phyloP scores from a whole-genome alignment of 345 rosid species.

The Aethionema arabicum region DNA sequence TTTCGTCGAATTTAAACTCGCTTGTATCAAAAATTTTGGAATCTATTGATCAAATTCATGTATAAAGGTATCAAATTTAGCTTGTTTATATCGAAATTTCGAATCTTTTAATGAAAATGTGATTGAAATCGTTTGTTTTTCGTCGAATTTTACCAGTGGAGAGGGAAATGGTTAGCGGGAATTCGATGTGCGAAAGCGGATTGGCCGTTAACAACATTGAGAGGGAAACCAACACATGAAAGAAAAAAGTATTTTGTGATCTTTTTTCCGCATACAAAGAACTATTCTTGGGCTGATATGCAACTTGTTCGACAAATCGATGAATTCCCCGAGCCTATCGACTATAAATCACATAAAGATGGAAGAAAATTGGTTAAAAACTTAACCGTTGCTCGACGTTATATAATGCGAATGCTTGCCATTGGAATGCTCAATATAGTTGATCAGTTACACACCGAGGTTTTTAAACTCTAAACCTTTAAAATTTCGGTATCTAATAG shows the following conservation, averaged over 20 bases:
- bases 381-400: constrained; percentile 70
- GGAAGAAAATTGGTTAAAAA: constrained; percentile 89
- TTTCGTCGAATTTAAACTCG: constrained; percentile 34
- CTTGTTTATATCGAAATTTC: not conserved
- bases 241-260: constrained; percentile 87
- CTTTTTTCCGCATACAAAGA: constrained; percentile 89
- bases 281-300: constrained; percentile 99
- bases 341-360: constrained; percentile 67
- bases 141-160: constrained; percentile 66
- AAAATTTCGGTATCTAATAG: not conserved
- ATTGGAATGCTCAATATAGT: constrained; percentile 84
- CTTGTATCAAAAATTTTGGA: too few relatives aligned
- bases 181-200: constrained; percentile 90
- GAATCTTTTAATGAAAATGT: not conserved
- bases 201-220: constrained; percentile 91
- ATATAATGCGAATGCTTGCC: constrained; percentile 81
- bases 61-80: constrained; percentile 59
- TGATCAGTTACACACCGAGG: constrained; percentile 84
- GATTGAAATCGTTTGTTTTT: constrained; percentile 13
- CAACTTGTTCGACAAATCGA: constrained; percentile 69
- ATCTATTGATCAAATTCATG: too few relatives aligned
- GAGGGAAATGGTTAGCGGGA: constrained; percentile 98
- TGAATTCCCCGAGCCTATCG: constrained; percentile 88
- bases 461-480: constrained; percentile 24
- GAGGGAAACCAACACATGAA: constrained; percentile 94